A percentile compares a stretch with the other conserved stretches of the same genome.
These are phyloP conservation scores for Suillus variegatus DNA, from an alignment of 768 basidiomycete genomes.

Conservation along the genomic window DNA sequence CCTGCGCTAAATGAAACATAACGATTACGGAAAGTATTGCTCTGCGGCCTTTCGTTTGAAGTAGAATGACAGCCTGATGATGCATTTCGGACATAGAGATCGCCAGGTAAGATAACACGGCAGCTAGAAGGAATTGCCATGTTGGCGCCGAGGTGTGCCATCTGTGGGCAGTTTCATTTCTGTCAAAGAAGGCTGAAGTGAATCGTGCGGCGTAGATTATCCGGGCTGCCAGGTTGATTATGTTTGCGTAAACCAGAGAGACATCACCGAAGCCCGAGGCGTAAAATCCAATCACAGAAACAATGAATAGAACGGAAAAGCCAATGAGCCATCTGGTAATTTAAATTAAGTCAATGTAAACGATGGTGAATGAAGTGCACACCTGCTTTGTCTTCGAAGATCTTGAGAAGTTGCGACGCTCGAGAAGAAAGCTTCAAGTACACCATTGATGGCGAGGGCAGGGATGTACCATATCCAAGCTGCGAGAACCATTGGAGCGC, in stretches of 20 bases:
- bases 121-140: slow-evolving; percentile 28
- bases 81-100: slow-evolving; percentile 23
- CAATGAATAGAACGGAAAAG: slow-evolving; percentile 71
- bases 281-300: slow-evolving; percentile 49
- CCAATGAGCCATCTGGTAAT: slow-evolving; percentile 70
- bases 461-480: slow-evolving; percentile 92
- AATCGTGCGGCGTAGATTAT: slow-evolving; percentile 63
- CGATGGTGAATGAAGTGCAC: neutral
- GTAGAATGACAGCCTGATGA: slow-evolving; percentile 16
- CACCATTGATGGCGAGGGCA: slow-evolving; percentile 85
- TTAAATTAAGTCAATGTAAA: slow-evolving; percentile 8
- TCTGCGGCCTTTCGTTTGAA: slow-evolving; percentile 14
- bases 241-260: slow-evolving; percentile 77
- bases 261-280: slow-evolving; percentile 57
- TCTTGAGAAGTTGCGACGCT: slow-evolving; percentile 71
- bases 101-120: slow-evolving; percentile 23
- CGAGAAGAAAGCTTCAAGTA: slow-evolving; percentile 88
- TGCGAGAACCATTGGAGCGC: slow-evolving; percentile 74
- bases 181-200: slow-evolving; percentile 46
- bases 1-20: slow-evolving; percentile 28
- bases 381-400: slow-evolving; percentile 69
- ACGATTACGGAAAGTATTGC: slow-evolving; percentile 24
- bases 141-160: slow-evolving; percentile 21
- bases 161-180: slow-evolving; percentile 15
- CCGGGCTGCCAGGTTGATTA: slow-evolving; percentile 61